phyloP scores from a whole-genome alignment of 1,284 basidiomycete genomes.

The Chalciporus sp. region DNA sequence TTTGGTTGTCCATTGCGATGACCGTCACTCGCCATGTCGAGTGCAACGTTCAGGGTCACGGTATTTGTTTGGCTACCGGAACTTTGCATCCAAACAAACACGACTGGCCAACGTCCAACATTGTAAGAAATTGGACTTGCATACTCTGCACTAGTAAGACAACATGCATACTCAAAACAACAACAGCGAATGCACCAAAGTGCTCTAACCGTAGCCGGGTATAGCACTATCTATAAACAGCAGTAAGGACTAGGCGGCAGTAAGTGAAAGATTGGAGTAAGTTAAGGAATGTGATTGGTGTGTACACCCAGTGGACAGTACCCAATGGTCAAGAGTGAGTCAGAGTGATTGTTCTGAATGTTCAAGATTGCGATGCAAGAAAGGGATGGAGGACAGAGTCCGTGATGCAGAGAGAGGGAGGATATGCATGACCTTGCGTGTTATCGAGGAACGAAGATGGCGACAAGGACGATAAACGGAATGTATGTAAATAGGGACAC shows the following conservation, averaged over 20 bases:
- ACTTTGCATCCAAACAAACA: not conserved
- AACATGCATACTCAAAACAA: conserved; percentile 28
- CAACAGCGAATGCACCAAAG: conserved; percentile 20
- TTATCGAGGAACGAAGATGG: conserved; percentile 56
- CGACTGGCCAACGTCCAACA: not conserved
- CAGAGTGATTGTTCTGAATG: conserved; percentile 17
- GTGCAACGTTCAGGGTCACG: not conserved
- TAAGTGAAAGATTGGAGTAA: conserved; percentile 23
- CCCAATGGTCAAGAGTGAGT: conserved; percentile 18
- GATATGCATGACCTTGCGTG: conserved; percentile 12
- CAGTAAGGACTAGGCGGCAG: conserved; percentile 25
- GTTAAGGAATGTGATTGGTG: conserved; percentile 9
- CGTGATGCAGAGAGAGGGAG: conserved; percentile 1
- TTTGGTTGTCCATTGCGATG: conserved; percentile 32
- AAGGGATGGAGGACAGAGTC: conserved; percentile 13
- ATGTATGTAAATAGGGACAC: conserved; percentile 74
- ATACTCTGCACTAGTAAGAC: conserved; percentile 20
- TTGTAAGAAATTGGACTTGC: not conserved
- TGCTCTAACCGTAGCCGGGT: conserved; percentile 18
- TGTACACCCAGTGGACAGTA: conserved; percentile 16
- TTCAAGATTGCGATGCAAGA: conserved; percentile 31
- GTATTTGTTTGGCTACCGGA: conserved; percentile 20
- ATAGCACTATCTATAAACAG: conserved; percentile 33
- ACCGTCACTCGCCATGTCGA: not conserved
- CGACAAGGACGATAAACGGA: conserved; percentile 73